Percentiles rank a stretch among this genome's conserved stretches.
Evolutionary conservation across 2,329 filamentous ascomycete species (phyloP).

Genomic region (Chaetomium sp.): DNA sequence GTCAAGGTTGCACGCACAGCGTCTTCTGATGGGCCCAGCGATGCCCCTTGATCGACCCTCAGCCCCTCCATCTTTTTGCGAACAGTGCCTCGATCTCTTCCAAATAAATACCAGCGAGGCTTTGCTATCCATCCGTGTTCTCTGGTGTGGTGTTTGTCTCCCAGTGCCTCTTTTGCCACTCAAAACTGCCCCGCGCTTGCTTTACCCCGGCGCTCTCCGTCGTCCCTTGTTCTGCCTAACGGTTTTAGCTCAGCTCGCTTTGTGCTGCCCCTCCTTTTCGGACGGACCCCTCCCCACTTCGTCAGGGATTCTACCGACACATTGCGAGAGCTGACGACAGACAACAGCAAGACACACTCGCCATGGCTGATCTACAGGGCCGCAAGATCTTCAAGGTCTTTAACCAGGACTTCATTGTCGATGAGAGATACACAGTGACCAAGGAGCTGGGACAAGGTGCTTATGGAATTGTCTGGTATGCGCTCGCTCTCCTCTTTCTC

Average conservation of each 20-base stretch:
- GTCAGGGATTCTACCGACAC: slow-evolving; percentile 2
- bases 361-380: slow-evolving; percentile 44
- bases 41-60: slow-evolving; percentile 6
- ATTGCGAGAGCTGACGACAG: slow-evolving; percentile 4
- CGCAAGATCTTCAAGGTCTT: slow-evolving; percentile 99
- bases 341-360: slow-evolving; percentile 16
- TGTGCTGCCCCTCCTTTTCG: slow-evolving; percentile 19
- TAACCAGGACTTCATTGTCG: slow-evolving; percentile 98
- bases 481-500: slow-evolving; percentile 26
- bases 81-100: slow-evolving; percentile 1
- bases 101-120: slow-evolving; percentile 5
- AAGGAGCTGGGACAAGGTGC: slow-evolving; percentile 98
- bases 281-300: slow-evolving; percentile 12
- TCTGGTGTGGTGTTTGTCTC: not conserved
- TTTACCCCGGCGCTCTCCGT: not conserved
- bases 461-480: slow-evolving; percentile 97
- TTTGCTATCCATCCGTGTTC: slow-evolving; percentile 3
- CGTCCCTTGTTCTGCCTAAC: slow-evolving; percentile 4
- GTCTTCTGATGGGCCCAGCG: slow-evolving; percentile 12
- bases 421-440: slow-evolving; percentile 96
- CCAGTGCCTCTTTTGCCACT: slow-evolving; percentile 3
- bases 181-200: not conserved
- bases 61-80: slow-evolving; percentile 19
- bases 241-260: slow-evolving; percentile 11
- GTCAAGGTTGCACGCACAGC: slow-evolving; percentile 17